Conservation (phyloP, 768 basidiomycete genomes). For the Solioccasus polychromus region DNA sequence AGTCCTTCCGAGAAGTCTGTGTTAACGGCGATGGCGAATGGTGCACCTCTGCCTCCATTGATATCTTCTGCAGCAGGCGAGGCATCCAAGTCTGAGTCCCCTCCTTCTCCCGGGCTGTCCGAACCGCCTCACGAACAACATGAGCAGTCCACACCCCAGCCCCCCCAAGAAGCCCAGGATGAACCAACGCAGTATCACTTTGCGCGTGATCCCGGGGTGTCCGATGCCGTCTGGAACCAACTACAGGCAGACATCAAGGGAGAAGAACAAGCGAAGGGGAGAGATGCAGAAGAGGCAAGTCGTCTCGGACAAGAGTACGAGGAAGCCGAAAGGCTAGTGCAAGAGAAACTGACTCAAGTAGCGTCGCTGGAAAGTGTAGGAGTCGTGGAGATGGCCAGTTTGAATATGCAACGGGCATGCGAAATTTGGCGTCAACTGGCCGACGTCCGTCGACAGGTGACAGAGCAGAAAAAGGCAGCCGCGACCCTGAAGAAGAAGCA, state of each 20-base stretch:
- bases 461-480: constrained; percentile 19
- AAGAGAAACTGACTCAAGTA: constrained; percentile 8
- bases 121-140: no score
- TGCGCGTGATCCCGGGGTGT: constrained; percentile 50
- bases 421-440: constrained; percentile 29
- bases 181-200: constrained; percentile 6
- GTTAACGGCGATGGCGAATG: constrained; percentile 23
- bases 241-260: constrained; percentile 40
- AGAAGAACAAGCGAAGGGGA: constrained; percentile 16
- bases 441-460: constrained; percentile 27
- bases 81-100: no score
- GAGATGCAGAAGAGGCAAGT: constrained; percentile 18
- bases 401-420: constrained; percentile 15
- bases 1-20: background rate
- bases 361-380: constrained; percentile 17
- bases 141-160: background rate
- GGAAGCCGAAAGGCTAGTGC: constrained; percentile 7
- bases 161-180: background rate
- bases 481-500: constrained; percentile 32
- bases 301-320: constrained; percentile 19
- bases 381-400: constrained; percentile 18
- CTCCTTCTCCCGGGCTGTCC: no score
- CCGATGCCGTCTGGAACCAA: constrained; percentile 51
- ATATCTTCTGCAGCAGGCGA: no score
- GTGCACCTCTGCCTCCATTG: constrained; percentile 18